Evolutionary conservation across 805 yeast genomes (phyloP).

Genomic region (Ogataea angusta): DNA sequence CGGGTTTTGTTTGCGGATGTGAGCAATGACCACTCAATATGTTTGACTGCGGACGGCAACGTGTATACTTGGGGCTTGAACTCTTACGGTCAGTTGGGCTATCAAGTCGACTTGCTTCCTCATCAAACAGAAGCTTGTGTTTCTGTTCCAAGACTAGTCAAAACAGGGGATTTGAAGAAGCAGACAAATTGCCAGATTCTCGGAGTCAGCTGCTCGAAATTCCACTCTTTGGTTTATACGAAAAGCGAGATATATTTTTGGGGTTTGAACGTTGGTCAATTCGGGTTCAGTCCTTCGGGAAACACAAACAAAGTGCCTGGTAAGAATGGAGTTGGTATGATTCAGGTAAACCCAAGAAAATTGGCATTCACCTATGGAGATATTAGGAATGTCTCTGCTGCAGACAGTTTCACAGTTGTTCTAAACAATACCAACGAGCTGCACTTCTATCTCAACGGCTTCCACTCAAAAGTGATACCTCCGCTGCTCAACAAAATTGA

Average conservation of each 20-base stretch:
- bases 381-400: constrained; percentile 56
- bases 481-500: constrained; percentile 33
- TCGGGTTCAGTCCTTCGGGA: constrained; percentile 48
- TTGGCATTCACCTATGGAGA: constrained; percentile 43
- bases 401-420: constrained; percentile 69
- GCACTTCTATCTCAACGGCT: constrained; percentile 56
- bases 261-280: constrained; percentile 83
- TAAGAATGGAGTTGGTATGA: constrained; percentile 7
- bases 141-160: constrained; percentile 38
- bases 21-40: constrained; percentile 68
- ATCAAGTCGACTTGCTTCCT: constrained; percentile 30
- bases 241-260: constrained; percentile 52
- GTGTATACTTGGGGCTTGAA: constrained; percentile 81
- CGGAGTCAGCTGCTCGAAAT: constrained; percentile 60
- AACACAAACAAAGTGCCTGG: constrained; percentile 14
- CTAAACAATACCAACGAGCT: constrained; percentile 56
- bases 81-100: constrained; percentile 64
- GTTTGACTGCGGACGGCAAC: constrained; percentile 48
- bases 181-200: constrained; percentile 27
- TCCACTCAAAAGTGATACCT: constrained; percentile 46
- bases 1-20: constrained; percentile 40
- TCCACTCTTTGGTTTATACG: constrained; percentile 64
- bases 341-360: constrained; percentile 18
- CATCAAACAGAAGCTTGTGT: constrained; percentile 29
- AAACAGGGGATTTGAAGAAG: constrained; percentile 42